These are phyloP conservation scores for Sclerotinia subarctica DNA, from an alignment of 2,329 filamentous ascomycete genomes.

Conservation along the genomic window DNA sequence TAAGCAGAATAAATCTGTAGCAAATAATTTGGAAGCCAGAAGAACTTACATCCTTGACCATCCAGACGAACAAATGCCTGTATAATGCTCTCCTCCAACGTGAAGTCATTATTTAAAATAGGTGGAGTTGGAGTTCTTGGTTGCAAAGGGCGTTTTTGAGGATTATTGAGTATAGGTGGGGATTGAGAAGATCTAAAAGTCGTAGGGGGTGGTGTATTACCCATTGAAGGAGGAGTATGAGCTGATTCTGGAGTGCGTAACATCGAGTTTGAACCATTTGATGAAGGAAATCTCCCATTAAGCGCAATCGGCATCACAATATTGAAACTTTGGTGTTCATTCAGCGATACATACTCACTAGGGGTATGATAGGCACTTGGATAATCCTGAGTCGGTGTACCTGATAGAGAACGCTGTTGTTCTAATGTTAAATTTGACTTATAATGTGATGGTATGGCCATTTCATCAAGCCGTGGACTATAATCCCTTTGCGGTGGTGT, in stretches of 20 bases:
- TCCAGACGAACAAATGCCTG: conserved; percentile 34
- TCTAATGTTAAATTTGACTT: conserved; percentile 23
- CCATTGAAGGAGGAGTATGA: conserved; percentile 17
- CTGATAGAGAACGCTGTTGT: conserved; percentile 18
- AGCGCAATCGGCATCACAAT: neutral
- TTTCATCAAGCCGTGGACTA: conserved; percentile 12
- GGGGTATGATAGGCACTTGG: conserved; percentile 10
- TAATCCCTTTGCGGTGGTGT: conserved; percentile 7
- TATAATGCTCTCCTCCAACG: conserved; percentile 35
- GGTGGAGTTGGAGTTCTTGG: conserved; percentile 26
- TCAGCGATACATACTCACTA: conserved; percentile 5
- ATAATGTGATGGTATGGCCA: conserved; percentile 13
- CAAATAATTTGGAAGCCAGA: neutral
- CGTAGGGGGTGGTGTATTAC: conserved; percentile 18
- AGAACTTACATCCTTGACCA: conserved; percentile 26
- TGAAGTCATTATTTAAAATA: conserved; percentile 30
- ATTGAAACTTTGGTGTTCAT: neutral
- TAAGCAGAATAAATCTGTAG: neutral
- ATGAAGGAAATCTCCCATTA: conserved; percentile 6
- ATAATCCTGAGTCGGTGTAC: conserved; percentile 10
- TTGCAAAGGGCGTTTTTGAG: conserved; percentile 27
- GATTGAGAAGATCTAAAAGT: conserved; percentile 18
- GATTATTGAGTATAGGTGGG: conserved; percentile 1
- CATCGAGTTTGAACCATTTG: neutral
- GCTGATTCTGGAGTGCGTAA: conserved; percentile 3